phyloP scores from a whole-genome alignment of 2,329 filamentous ascomycete species.

The Fusarium caatingaense region DNA sequence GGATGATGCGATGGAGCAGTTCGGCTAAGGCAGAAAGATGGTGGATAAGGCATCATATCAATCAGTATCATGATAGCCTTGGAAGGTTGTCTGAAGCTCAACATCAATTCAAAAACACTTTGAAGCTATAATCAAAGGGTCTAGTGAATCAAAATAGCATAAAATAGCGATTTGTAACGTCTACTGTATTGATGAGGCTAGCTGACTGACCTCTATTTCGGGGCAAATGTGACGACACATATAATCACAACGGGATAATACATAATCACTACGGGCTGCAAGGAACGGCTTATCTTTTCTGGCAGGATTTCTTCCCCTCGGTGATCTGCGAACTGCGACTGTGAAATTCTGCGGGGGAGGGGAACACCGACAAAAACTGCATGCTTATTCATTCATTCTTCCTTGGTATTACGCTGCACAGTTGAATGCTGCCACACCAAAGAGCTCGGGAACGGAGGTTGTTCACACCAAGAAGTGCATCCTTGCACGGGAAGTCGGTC shows the following conservation, averaged over 20 bases:
- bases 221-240: conserved; percentile 30
- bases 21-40: conserved; percentile 25
- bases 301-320: conserved; percentile 12
- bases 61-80: not conserved
- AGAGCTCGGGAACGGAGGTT: conserved; percentile 15
- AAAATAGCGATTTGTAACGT: not conserved
- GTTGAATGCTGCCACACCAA: conserved; percentile 29
- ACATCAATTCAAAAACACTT: not conserved
- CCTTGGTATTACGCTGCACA: not conserved
- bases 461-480: conserved; percentile 29
- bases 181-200: conserved; percentile 1
- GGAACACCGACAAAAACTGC: conserved; percentile 18
- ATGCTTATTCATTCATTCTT: conserved; percentile 1
- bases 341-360: conserved; percentile 28
- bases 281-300: conserved; percentile 37
- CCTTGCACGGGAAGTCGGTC: conserved; percentile 36
- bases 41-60: conserved; percentile 28
- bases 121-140: not conserved
- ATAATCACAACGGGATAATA: conserved; percentile 30
- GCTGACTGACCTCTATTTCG: conserved; percentile 21
- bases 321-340: not conserved
- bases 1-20: not conserved
- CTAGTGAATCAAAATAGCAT: not conserved
- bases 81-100: not conserved
- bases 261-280: conserved; percentile 25